Percentiles rank a stretch among this genome's conserved stretches.
Conservation (phyloP, 441 rosid genomes). For the Brassica balearica region DNA sequence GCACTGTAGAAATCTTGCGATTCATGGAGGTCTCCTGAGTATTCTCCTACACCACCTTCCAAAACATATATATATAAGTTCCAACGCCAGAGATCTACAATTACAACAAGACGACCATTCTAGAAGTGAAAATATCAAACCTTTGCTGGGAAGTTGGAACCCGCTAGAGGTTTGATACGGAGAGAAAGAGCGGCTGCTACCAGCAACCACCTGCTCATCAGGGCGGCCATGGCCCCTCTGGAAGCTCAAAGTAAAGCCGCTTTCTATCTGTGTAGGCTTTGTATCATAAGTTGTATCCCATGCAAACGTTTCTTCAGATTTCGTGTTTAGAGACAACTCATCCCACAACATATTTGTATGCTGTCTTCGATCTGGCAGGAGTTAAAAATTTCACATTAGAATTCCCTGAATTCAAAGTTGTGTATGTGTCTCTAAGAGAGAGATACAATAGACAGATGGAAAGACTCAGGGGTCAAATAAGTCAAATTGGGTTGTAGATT, state of each 20-base stretch:
- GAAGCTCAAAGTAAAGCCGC: conserved; percentile 49
- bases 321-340: conserved; percentile 51
- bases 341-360: conserved; percentile 58
- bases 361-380: conserved; percentile 60
- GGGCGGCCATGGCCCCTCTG: conserved; percentile 49
- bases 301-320: conserved; percentile 44
- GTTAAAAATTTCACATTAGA: conserved; percentile 11
- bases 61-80: conserved; percentile 9
- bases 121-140: conserved; percentile 44
- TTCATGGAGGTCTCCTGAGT: conserved; percentile 58
- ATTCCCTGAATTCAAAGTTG: conserved; percentile 1
- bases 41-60: conserved; percentile 75
- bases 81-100: conserved; percentile 5
- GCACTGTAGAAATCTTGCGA: conserved; percentile 80
- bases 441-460: too few species aligned
- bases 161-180: conserved; percentile 49
- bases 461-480: background rate
- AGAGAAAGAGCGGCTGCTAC: conserved; percentile 46
- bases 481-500: background rate
- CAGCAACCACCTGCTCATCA: conserved; percentile 50
- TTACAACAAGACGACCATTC: background rate
- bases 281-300: conserved; percentile 57
- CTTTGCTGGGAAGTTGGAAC: conserved; percentile 45
- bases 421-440: background rate
- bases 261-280: conserved; percentile 56